Evolutionary conservation across 495 filamentous ascomycete species (phyloP).

Genomic region (Neurospora terricola): DNA sequence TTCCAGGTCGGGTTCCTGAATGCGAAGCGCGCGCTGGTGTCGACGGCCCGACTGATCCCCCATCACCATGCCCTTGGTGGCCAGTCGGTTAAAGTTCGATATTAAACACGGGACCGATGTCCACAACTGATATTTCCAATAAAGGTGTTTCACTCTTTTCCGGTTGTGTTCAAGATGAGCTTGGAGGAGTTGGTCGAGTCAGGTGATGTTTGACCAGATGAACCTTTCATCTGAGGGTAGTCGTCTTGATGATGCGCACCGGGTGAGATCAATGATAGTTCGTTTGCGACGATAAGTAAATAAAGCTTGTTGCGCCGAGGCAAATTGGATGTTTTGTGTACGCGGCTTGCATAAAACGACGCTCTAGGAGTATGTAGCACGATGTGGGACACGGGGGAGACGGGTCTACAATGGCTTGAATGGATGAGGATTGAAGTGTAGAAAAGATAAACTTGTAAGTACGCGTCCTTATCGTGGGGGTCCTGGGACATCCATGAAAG

Average conservation of each 20-base stretch:
- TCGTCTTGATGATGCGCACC: background rate
- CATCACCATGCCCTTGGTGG: background rate
- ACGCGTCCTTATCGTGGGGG: background rate
- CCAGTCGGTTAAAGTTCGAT: background rate
- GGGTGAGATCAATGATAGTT: background rate
- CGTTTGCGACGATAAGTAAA: background rate
- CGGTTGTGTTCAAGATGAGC: background rate
- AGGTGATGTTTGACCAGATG: background rate
- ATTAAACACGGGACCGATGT: background rate
- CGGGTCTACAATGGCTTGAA: background rate
- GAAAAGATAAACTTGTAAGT: background rate
- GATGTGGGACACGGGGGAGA: background rate
- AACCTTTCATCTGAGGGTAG: background rate
- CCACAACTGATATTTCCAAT: background rate
- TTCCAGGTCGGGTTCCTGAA: conserved; percentile 14
- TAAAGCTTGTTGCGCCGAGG: background rate
- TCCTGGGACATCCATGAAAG: background rate
- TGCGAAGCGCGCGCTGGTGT: conserved; percentile 12
- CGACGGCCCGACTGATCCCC: conserved; percentile 4
- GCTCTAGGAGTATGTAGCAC: background rate
- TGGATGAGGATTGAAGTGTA: background rate
- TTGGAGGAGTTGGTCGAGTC: background rate
- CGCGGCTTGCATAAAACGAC: background rate
- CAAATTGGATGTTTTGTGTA: background rate
- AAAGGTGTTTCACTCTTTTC: background rate